phyloP scores from a whole-genome alignment of 1,284 basidiomycete species.

The Ceratobasidium sp. region DNA sequence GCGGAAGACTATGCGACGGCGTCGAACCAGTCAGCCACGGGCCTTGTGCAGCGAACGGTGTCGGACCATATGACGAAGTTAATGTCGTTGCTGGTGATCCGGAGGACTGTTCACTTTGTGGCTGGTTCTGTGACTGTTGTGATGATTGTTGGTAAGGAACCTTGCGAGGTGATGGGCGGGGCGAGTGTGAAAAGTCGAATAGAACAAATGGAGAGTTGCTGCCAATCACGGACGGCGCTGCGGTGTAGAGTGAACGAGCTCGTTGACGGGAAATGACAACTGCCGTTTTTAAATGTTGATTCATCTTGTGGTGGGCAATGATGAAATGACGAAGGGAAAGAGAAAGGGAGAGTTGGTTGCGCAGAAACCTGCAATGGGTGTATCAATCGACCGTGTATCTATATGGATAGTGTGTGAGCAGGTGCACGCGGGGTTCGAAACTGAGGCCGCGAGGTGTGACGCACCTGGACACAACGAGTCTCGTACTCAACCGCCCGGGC shows the following conservation, averaged over 20 bases:
- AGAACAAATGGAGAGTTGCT: constrained; percentile 17
- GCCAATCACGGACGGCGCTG: background rate
- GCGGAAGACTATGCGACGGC: constrained; percentile 10
- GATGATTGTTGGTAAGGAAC: constrained; percentile 17
- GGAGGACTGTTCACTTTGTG: constrained; percentile 14
- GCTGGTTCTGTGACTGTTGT: constrained; percentile 8
- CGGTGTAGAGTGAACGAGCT: constrained; percentile 20
- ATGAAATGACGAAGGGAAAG: background rate
- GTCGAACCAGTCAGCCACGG: constrained; percentile 24
- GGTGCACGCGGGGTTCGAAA: background rate
- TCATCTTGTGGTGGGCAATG: background rate
- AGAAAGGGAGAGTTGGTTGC: background rate
- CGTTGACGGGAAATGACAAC: constrained; percentile 19
- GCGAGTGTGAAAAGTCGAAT: constrained; percentile 39
- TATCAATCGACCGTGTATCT: no score
- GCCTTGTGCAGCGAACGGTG: background rate
- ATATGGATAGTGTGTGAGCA: constrained; percentile 16
- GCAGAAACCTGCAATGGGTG: no score
- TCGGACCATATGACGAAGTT: constrained; percentile 3
- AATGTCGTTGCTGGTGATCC: constrained; percentile 23
- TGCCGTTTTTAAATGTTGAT: constrained; percentile 32
- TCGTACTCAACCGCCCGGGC: no score
- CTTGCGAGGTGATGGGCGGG: constrained; percentile 32
- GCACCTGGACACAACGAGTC: no score
- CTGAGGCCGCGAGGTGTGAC: constrained; percentile 16